Evolutionary conservation across 306 rosid species (phyloP).

Genomic region (Vachellia pachyceras): DNA sequence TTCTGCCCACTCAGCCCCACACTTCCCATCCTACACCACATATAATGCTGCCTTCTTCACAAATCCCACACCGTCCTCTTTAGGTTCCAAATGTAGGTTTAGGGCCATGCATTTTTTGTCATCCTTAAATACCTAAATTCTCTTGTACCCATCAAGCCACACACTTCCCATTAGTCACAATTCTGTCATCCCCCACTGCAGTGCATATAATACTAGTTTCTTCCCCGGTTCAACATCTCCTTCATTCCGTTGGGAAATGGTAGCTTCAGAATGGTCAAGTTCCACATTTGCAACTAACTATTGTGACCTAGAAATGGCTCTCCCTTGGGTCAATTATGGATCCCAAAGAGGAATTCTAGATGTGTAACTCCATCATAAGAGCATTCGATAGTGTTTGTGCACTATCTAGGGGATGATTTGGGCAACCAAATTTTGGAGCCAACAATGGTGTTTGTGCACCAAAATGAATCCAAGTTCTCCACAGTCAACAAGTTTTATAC

Average conservation of each 20-base stretch:
- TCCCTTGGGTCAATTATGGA: background rate
- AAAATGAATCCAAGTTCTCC: background rate
- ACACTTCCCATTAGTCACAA: background rate
- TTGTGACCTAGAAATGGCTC: background rate
- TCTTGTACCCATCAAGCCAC: background rate
- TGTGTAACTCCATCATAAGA: background rate
- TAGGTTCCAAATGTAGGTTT: background rate
- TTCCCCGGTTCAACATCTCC: background rate
- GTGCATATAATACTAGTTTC: background rate
- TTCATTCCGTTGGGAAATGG: background rate
- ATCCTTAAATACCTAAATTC: background rate
- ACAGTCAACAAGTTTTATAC: background rate
- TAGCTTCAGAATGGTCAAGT: background rate
- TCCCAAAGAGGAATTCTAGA: background rate
- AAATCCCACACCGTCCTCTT: background rate
- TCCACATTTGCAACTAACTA: background rate
- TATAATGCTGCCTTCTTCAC: background rate
- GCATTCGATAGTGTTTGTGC: background rate
- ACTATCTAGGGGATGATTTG: no score
- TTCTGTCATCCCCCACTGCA: background rate
- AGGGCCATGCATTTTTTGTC: background rate
- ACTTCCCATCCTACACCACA: background rate
- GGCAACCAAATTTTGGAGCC: background rate
- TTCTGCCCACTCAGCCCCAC: background rate
- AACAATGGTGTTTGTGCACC: background rate